A percentile compares a stretch with the other conserved stretches of the same genome.
These are phyloP conservation scores for Bipolaris zeicola DNA, from an alignment of 2,329 filamentous ascomycete species.

Conservation along the genomic window DNA sequence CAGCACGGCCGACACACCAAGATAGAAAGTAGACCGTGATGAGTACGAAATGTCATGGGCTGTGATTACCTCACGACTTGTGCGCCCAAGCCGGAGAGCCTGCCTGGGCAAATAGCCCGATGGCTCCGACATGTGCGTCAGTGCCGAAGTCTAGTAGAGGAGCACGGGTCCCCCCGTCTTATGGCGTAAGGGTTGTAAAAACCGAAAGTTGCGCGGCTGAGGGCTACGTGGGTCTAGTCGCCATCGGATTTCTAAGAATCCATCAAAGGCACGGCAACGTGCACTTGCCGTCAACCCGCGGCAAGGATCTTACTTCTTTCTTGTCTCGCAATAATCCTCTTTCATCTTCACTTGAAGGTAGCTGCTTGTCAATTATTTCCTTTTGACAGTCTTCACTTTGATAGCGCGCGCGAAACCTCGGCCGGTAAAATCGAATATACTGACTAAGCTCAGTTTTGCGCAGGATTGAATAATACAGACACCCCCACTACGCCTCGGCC, in stretches of 20 bases:
- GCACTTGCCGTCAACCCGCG: conserved; percentile 29
- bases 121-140: not conserved
- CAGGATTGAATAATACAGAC: conserved; percentile 13
- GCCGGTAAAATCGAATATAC: not conserved
- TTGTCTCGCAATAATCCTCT: conserved; percentile 15
- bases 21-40: conserved; percentile 21
- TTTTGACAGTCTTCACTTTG: conserved; percentile 4
- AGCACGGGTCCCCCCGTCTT: not conserved
- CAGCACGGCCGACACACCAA: conserved; percentile 9
- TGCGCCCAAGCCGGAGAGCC: conserved; percentile 2
- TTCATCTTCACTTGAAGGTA: conserved; percentile 13
- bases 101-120: conserved; percentile 3
- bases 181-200: conserved; percentile 6
- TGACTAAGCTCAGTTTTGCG: conserved; percentile 10
- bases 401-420: conserved; percentile 5
- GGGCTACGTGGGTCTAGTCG: conserved; percentile 25
- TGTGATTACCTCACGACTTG: conserved; percentile 23
- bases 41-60: conserved; percentile 18
- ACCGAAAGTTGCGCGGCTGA: conserved; percentile 1
- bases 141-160: conserved; percentile 17
- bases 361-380: conserved; percentile 2
- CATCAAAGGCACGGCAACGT: conserved; percentile 21
- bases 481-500: conserved; percentile 21
- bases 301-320: conserved; percentile 18
- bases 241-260: conserved; percentile 32